Evolutionary conservation across 768 basidiomycete genomes (phyloP).

Genomic region (Agaricus blazei): DNA sequence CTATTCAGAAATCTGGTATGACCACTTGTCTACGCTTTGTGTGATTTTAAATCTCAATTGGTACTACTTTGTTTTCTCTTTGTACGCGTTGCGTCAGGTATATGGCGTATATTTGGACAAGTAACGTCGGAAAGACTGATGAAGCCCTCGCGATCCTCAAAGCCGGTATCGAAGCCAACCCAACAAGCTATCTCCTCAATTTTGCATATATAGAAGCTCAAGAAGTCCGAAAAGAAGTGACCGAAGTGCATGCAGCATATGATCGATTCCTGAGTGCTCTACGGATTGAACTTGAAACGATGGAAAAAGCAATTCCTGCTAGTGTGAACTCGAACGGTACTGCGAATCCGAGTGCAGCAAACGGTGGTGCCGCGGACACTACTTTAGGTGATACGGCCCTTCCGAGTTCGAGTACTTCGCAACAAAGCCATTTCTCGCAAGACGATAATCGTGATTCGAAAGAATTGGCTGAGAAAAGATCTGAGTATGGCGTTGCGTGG

Average conservation of each 20-base stretch:
- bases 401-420: neutral
- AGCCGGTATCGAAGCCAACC: conserved; percentile 84
- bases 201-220: conserved; percentile 83
- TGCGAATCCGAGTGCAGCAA: conserved; percentile 35
- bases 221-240: conserved; percentile 49
- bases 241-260: conserved; percentile 68
- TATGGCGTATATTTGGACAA: conserved; percentile 86
- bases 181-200: conserved; percentile 79
- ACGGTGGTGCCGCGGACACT: neutral
- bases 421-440: conserved; percentile 21
- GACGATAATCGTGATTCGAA: conserved; percentile 54
- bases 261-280: conserved; percentile 69
- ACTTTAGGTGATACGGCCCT: neutral
- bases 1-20: conserved; percentile 91
- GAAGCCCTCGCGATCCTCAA: conserved; percentile 80
- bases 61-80: neutral
- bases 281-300: conserved; percentile 53
- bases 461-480: conserved; percentile 52
- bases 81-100: conserved; percentile 50
- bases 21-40: neutral
- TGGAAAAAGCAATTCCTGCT: conserved; percentile 42
- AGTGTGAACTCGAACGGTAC: conserved; percentile 16
- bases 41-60: conserved; percentile 1
- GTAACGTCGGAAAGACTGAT: conserved; percentile 67
- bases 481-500: conserved; percentile 74